Evolutionary conservation across 129 eudicot species (phyloP).

Genomic region (Cynara cardunculus): DNA sequence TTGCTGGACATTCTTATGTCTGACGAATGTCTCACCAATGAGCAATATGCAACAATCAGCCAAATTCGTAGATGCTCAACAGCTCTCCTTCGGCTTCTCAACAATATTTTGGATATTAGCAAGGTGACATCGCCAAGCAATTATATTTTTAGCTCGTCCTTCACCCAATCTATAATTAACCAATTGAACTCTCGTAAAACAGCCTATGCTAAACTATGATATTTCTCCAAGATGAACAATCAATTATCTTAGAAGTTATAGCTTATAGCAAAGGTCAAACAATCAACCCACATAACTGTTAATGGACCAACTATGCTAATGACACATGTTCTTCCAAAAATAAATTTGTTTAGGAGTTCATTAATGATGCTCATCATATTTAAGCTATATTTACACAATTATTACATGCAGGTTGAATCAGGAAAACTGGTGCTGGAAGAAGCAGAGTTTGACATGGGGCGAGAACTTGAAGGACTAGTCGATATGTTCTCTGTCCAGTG

Average conservation of each 20-base stretch:
- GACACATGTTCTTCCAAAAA: not conserved
- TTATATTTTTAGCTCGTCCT: not conserved
- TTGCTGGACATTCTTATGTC: slow-evolving; percentile 93
- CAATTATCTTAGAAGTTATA: not conserved
- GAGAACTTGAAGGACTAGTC: slow-evolving; percentile 92
- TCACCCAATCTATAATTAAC: not conserved
- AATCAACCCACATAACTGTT: not conserved
- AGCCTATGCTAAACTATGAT: not conserved
- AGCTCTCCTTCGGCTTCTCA: slow-evolving; percentile 89
- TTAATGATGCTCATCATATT: not conserved
- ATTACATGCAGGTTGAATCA: slow-evolving; percentile 76
- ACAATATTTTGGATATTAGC: slow-evolving; percentile 97
- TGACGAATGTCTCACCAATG: slow-evolving; percentile 84
- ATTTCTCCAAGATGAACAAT: not conserved
- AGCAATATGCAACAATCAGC: slow-evolving; percentile 72
- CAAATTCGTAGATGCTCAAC: slow-evolving; percentile 97
- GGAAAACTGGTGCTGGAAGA: slow-evolving; percentile 64
- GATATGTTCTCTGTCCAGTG: slow-evolving; percentile 99
- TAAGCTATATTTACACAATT: not conserved
- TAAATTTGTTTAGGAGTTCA: not conserved
- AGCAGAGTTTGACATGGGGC: slow-evolving; percentile 46
- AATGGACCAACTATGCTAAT: not conserved
- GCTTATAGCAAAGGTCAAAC: not conserved
- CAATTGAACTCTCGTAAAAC: not conserved
- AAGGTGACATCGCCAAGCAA: slow-evolving; percentile 51